Percentiles rank a stretch among this genome's conserved stretches.
These are phyloP conservation scores for Bondarzewia mesenterica DNA, from an alignment of 1,284 basidiomycete genomes.

Conservation along the genomic window DNA sequence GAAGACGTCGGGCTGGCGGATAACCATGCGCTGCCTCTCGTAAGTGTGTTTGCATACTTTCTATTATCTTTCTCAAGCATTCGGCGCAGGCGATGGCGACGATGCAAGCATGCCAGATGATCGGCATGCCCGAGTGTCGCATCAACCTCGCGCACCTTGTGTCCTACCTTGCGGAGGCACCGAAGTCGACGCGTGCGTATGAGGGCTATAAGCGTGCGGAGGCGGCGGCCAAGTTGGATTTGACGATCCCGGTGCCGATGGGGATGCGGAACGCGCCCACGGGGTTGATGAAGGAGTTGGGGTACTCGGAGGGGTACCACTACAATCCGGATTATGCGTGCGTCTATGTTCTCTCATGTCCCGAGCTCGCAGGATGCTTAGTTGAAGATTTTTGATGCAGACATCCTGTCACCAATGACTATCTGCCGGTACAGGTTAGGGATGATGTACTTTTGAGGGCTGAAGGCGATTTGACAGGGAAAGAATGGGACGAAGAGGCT, in stretches of 20 bases:
- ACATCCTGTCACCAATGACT: constrained; percentile 69
- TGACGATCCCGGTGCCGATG: constrained; percentile 61
- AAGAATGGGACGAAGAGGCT: constrained; percentile 68
- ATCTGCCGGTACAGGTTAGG: constrained; percentile 39
- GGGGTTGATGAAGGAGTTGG: constrained; percentile 72
- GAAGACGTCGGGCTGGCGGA: constrained; percentile 85
- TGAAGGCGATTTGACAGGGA: constrained; percentile 44
- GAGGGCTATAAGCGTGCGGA: constrained; percentile 72
- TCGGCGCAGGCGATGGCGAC: constrained; percentile 61
- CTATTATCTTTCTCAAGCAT: constrained; percentile 2
- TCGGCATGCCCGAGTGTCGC: constrained; percentile 81
- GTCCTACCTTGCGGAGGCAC: constrained; percentile 75
- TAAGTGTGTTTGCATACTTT: constrained; percentile 22
- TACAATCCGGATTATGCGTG: constrained; percentile 77
- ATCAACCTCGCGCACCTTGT: constrained; percentile 78
- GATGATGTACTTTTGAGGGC: constrained; percentile 43
- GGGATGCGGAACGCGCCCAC: constrained; percentile 87
- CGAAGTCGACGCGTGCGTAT: constrained; percentile 78
- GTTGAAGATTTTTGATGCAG: constrained; percentile 25
- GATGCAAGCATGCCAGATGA: constrained; percentile 70
- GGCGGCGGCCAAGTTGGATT: constrained; percentile 46
- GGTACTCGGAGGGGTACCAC: constrained; percentile 63
- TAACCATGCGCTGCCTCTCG: constrained; percentile 62
- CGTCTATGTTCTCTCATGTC: constrained; percentile 20
- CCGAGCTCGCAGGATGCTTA: too few relatives aligned